Base-by-base conservation (phyloP, 257 asterid genomes). In the Ajuga chamaepitys region DNA sequence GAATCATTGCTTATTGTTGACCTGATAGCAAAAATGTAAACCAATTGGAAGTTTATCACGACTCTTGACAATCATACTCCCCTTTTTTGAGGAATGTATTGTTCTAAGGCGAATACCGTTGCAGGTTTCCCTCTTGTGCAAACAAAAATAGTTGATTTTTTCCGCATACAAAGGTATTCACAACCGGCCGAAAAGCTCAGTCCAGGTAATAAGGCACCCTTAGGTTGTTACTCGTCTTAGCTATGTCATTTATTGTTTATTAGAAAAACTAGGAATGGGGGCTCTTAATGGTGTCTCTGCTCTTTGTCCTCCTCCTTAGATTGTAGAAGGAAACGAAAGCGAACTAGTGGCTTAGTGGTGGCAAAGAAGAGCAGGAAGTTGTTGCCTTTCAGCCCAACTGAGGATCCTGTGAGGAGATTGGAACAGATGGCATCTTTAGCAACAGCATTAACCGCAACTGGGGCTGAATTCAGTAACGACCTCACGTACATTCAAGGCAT, bases 361-460 rank as follows among this genome's bases (percentile, higher is more conserved):
- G 67, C 89, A 12, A 94, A 94, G 78, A 94, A 86, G 78, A 80
- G 80, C 20, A 79, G 97, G 57, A 94, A 58, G 69, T 46, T 94
- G 76, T 66, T 88, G 86, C 79, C 95, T 22, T 94, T 83, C 70
- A 71, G 3, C 71, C 95, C 95, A 8, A 81, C 71, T 4, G 95
- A 88, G 48, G 96, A 94, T 79, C 77, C 83, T 14, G 59, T 20
- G 14, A 70, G 88, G 71, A 83, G 90, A 78, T 66, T 86, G 63
- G 89, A 86, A 76, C 96, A 94, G 81, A 90, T 94, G 99, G 86
- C 90, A 17, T 90, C 99, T 21, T 75, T 94, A 59, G 99, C 97
- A 37, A 80, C 95, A 16, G 96, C 97, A 2, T 68, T 94, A 64
- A 83, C 82, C 24, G 91, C 87, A 44, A 78, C 92, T 0, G 83